Base-by-base conservation (phyloP, 257 asterid genomes). In the Nemophila menziesii region DNA sequence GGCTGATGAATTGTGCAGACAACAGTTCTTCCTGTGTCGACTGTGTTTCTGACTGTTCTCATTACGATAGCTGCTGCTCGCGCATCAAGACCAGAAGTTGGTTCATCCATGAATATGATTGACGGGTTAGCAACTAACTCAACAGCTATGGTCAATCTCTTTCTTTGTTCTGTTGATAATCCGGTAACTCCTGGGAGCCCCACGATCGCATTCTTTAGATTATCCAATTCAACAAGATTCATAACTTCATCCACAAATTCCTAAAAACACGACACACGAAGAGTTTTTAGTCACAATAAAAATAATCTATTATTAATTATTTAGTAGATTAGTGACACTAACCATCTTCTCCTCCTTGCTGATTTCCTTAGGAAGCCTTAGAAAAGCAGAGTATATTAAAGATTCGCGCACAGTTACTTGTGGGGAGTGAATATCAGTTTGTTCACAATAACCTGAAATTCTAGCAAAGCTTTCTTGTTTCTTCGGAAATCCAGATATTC, bases 1-100 rank as follows among this genome's bases (percentile, higher is more conserved):
- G 85, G 85, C 43, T 80, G 85, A 59, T 80, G 93, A 40, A 80
- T 80, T 1, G 93, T 77, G 63, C 93, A 80, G 3, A 80, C 93
- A 14, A 80, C 85, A 4, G 85, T 80, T 48, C 82, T 66, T 5
- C 92, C 85, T 0, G 89, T 79, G 48, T 79, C 82, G 11, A 79
- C 86, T 0, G 86, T 79, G 61, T 79, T 79, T 61, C 92, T 75
- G 57, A 80, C 85, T 14, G 79, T 69, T 55, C 93, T 68, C 93
- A 77, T 74, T 21, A 80, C 85, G 47, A 74, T 80, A 37, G 89
- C 78, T 16, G 93, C 82, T 16, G 85, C 89, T 26, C 93, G 61
- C 24, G 89, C 93, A 50, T 77, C 93, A 14, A 80, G 57, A 14
- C 93, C 89, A 0, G 89, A 77, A 33, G 93, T 80, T 0, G 82